phyloP scores from a whole-genome alignment of 148 eudicot genomes.

The Diospyros lotus region DNA sequence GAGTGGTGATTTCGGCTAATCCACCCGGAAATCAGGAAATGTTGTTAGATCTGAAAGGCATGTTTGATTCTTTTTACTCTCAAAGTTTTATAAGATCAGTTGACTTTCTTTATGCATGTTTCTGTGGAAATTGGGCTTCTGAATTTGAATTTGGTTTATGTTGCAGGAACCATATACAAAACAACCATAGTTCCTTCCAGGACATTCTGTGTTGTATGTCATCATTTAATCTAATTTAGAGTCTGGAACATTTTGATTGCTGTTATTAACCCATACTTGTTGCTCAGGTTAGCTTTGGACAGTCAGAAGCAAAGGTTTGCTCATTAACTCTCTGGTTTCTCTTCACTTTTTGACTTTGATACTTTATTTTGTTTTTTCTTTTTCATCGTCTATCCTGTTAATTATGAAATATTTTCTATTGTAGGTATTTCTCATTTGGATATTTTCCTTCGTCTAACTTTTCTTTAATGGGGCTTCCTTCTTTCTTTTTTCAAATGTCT shows the following conservation, averaged over 20 bases:
- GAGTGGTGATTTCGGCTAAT: conserved; percentile 69
- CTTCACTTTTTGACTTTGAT: conserved; percentile 1
- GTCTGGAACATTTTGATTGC: conserved; percentile 4
- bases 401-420: not conserved
- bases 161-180: conserved; percentile 93
- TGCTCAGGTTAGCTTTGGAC: conserved; percentile 90
- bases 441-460: no score
- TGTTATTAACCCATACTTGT: conserved; percentile 12
- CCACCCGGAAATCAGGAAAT: conserved; percentile 55
- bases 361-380: no score
- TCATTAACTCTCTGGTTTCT: conserved; percentile 15
- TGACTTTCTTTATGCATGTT: not conserved
- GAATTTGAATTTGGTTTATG: conserved; percentile 11
- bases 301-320: conserved; percentile 91
- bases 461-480: no score
- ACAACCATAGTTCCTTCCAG: conserved; percentile 81
- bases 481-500: not conserved
- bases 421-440: not conserved
- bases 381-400: not conserved
- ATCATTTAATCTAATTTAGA: conserved; percentile 3
- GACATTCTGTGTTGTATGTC: conserved; percentile 83
- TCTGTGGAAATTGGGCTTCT: conserved; percentile 1
- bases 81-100: not conserved
- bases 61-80: not conserved
- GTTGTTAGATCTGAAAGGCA: conserved; percentile 90